Evolutionary conservation across 352 stramenopile species (phyloP), one percentile per base, ranked within the genome.

Genomic region (Halophytophthora batemanensis): DNA sequence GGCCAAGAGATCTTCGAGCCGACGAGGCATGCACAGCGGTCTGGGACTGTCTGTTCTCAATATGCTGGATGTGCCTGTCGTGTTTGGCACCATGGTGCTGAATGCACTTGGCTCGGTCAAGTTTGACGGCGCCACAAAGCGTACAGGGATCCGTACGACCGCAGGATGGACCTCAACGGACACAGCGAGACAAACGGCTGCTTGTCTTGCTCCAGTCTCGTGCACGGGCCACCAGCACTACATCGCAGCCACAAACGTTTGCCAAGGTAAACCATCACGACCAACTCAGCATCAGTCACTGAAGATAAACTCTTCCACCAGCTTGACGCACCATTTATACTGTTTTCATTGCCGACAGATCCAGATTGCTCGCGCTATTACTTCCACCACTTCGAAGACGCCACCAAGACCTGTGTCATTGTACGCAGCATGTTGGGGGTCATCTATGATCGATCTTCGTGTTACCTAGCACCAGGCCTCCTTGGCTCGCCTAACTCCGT

Each of bases 51-150:
- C 62, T n/a, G 63, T 89, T 11, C 86, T 74, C 58, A 90, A 86
- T 56, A 90, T 90, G 78, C 57, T 78, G 23, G 67, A 87, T 25
- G 55, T 66, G 6, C 76, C 78, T 0, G 66, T 90, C n/a, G 61
- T 77, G 46, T 79, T 90, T 41, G 78, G 78, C 12, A 39, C 54
- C 6, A 87, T 86, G 74, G 74, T 73, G 6, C 59, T 90, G 12
- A 44, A 71, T 22, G 42, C 64, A 2, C 50, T 87, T n/a, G 66
- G 59, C 33, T 59, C 69, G 1, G 46, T 89, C 17, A 23, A 74
- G 1, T 60, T 89, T 18, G 69, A 86, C 43, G 71, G 67, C 3
- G 39, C 47, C 6, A 60, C 58, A 17, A 86, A 82, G 47, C 62
- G 69, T 53, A 63, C 50, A 1, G 66, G 56, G 0, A 56, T 79